phyloP scores from a whole-genome alignment of 164 flowering plant genomes.

The Saururus chinensis region DNA sequence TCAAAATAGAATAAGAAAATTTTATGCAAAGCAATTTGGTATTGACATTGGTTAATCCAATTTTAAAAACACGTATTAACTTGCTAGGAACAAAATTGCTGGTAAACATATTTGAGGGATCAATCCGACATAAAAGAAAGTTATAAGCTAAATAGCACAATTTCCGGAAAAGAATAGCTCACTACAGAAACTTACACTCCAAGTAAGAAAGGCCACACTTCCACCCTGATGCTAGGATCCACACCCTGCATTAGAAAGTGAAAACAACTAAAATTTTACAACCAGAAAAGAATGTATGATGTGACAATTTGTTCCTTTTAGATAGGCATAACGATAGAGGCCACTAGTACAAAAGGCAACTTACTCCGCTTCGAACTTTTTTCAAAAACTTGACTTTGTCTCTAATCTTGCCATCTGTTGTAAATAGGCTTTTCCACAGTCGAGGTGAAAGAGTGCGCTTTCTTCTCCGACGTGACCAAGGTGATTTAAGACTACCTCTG shows the following conservation, averaged over 20 bases:
- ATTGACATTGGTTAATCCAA: no score
- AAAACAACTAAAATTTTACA: neutral
- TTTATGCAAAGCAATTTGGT: no score
- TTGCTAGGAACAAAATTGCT: no score
- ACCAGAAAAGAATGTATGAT: neutral
- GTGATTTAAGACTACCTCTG: conserved; percentile 80
- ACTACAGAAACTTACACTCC: conserved; percentile 66
- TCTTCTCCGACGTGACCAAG: conserved; percentile 92
- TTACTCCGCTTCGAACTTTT: conserved; percentile 91
- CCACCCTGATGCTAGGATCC: conserved; percentile 76
- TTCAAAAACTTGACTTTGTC: conserved; percentile 81
- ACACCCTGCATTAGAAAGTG: conserved; percentile 52
- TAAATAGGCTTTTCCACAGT: conserved; percentile 66
- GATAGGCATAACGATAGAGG: neutral
- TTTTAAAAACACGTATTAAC: no score
- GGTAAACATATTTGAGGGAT: no score
- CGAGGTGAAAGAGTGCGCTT: conserved; percentile 65
- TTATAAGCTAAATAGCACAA: no score
- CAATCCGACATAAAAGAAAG: no score
- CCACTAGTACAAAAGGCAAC: conserved; percentile 13
- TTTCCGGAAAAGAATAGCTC: no score
- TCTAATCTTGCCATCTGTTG: conserved; percentile 69
- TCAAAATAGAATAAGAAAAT: no score
- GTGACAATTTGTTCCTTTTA: neutral
- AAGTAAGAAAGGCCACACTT: conserved; percentile 97